Conservation (phyloP, 2,329 filamentous ascomycete species). For the Pestalotiopsis sp. region DNA sequence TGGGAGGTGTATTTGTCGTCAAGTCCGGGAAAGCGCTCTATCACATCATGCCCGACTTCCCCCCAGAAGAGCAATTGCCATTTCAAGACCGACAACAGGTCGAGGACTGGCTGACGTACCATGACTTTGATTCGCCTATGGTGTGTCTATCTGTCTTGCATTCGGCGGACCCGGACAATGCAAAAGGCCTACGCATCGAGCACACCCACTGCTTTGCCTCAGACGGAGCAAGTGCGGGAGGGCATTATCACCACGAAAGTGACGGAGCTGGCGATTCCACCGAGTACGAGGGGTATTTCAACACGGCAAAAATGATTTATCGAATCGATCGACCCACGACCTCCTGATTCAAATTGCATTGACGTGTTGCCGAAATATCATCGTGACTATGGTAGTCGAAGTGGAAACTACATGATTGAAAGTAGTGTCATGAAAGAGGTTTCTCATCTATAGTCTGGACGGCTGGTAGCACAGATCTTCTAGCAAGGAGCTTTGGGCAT, state of each 20-base stretch:
- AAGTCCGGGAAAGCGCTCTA: neutral
- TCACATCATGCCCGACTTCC: slow-evolving; percentile 5
- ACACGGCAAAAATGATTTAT: neutral
- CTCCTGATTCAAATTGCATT: neutral
- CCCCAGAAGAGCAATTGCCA: neutral
- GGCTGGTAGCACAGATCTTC: too few relatives aligned
- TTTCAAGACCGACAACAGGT: neutral
- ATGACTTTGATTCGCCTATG: neutral
- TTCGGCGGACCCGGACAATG: neutral
- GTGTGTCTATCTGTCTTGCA: neutral
- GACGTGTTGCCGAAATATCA: too few relatives aligned
- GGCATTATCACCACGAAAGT: neutral
- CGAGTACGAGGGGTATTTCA: neutral
- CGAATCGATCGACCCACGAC: neutral
- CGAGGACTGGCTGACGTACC: neutral
- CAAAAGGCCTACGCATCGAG: neutral
- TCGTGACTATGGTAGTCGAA: too few relatives aligned
- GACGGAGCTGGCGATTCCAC: neutral
- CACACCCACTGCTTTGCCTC: neutral
- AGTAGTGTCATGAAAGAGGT: too few relatives aligned
- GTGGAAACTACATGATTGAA: too few relatives aligned
- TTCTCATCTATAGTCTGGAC: too few relatives aligned
- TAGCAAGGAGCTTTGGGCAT: too few relatives aligned
- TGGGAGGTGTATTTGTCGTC: neutral
- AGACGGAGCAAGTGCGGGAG: neutral